A percentile compares a stretch with the other conserved stretches of the same genome.
These are phyloP conservation scores for Terana coerulea DNA, from an alignment of 768 basidiomycete genomes.

Conservation along the genomic window DNA sequence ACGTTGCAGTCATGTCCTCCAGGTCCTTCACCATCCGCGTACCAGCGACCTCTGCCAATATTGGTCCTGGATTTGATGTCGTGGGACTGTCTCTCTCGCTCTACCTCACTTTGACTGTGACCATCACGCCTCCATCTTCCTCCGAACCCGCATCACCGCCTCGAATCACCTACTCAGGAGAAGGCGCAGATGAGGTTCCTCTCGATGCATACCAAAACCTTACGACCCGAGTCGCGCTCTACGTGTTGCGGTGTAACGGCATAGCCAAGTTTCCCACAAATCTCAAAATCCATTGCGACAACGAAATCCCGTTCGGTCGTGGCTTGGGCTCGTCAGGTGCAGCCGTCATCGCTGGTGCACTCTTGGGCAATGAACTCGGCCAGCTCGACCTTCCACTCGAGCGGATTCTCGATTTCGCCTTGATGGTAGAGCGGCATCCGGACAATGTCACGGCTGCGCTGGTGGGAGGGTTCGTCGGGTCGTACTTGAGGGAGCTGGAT, in stretches of 20 bases:
- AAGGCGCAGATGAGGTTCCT: constrained; percentile 89
- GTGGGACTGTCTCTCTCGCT: constrained; percentile 96
- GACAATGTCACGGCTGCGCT: constrained; percentile 99
- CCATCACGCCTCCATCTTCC: constrained; percentile 30
- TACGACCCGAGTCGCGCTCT: constrained; percentile 94
- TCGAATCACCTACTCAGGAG: constrained; percentile 73
- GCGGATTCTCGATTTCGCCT: constrained; percentile 88
- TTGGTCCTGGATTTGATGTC: constrained; percentile 98
- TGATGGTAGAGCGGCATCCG: constrained; percentile 99
- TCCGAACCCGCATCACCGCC: constrained; percentile 46
- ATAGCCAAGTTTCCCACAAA: constrained; percentile 72
- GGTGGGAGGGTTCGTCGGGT: constrained; percentile 95
- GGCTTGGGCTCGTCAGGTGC: constrained; percentile 97
- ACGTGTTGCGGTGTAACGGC: constrained; percentile 88
- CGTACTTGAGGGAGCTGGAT: constrained; percentile 89
- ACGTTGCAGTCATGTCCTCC: constrained; percentile 13
- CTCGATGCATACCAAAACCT: constrained; percentile 96
- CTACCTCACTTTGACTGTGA: constrained; percentile 71
- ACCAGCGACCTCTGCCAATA: constrained; percentile 98
- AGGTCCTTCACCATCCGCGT: constrained; percentile 68
- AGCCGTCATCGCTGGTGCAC: constrained; percentile 96
- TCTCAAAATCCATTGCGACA: constrained; percentile 73
- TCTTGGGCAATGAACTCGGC: constrained; percentile 84
- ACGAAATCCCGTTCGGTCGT: constrained; percentile 97
- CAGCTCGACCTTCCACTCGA: constrained; percentile 59